These are phyloP conservation scores for Helenozyma baotianmanensis DNA, from an alignment of 805 yeast species.

Conservation along the genomic window DNA sequence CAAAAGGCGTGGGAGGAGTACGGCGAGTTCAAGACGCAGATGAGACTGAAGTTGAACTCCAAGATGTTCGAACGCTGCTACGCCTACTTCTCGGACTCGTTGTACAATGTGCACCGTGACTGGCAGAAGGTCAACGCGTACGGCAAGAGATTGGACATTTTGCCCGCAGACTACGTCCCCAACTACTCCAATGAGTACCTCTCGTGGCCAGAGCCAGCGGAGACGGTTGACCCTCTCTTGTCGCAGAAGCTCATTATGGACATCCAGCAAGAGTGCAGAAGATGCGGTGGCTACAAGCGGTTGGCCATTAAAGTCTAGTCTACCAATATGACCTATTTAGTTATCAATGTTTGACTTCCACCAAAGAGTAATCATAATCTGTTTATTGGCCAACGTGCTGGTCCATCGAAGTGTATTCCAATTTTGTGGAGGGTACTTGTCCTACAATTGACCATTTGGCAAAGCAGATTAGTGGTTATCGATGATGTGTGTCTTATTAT, in stretches of 20 bases:
- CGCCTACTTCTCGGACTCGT: constrained; percentile 50
- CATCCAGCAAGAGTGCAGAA: constrained; percentile 44
- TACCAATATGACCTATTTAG: too few species aligned
- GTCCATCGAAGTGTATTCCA: too few species aligned
- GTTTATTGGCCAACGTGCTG: too few species aligned
- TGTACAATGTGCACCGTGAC: constrained; percentile 52
- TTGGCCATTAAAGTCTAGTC: constrained; percentile 16
- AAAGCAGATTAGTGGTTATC: neutral
- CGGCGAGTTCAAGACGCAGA: constrained; percentile 43
- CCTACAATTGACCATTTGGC: too few species aligned
- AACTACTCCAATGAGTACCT: constrained; percentile 50
- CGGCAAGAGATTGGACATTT: constrained; percentile 49
- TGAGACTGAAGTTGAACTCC: constrained; percentile 36
- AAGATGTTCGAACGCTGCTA: constrained; percentile 50
- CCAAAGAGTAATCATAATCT: too few species aligned
- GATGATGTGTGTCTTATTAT: constrained; percentile 14
- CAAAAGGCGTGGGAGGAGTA: constrained; percentile 44
- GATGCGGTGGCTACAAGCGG: constrained; percentile 47
- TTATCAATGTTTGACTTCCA: too few species aligned
- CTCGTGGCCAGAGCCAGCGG: constrained; percentile 47
- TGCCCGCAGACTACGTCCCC: constrained; percentile 45
- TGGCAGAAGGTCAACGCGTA: constrained; percentile 54
- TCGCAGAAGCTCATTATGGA: constrained; percentile 45
- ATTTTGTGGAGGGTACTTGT: too few species aligned
- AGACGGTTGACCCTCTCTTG: constrained; percentile 42